A percentile compares a stretch with the other conserved stretches of the same genome.
Conservation (phyloP, 345 rosid species). For the Eucalyptus sp. region DNA sequence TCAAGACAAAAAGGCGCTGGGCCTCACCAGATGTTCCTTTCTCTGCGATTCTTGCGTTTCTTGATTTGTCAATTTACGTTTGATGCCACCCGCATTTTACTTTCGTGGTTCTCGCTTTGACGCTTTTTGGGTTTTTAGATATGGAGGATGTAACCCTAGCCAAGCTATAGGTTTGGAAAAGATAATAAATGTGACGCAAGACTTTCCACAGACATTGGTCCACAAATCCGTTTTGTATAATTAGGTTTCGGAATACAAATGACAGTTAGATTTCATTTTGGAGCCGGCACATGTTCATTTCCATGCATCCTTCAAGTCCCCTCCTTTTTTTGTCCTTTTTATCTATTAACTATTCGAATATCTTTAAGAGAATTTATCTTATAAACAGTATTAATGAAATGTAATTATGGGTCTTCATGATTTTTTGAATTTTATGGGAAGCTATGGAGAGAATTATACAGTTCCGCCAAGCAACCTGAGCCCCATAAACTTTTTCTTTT, state of each 20-base stretch:
- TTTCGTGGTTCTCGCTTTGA: neutral
- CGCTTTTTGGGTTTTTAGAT: neutral
- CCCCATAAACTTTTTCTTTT: neutral
- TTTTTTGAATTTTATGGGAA: neutral
- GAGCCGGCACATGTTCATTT: neutral
- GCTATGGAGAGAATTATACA: neutral
- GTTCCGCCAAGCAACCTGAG: neutral
- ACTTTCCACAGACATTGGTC: neutral
- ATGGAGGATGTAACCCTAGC: neutral
- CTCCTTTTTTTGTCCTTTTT: neutral
- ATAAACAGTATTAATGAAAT: neutral
- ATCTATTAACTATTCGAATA: neutral
- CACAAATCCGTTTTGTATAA: neutral
- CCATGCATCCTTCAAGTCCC: neutral
- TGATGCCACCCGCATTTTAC: neutral
- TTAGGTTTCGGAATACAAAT: neutral
- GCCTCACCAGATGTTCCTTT: neutral
- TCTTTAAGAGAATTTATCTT: neutral
- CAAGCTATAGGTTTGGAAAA: neutral
- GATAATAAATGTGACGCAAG: neutral
- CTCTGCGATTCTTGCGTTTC: neutral
- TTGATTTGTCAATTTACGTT: neutral
- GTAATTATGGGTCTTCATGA: neutral
- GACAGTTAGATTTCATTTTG: neutral
- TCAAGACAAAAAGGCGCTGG: neutral